Base-by-base conservation (phyloP, 2,329 filamentous ascomycete genomes). In the Madurella mycetomatis region DNA sequence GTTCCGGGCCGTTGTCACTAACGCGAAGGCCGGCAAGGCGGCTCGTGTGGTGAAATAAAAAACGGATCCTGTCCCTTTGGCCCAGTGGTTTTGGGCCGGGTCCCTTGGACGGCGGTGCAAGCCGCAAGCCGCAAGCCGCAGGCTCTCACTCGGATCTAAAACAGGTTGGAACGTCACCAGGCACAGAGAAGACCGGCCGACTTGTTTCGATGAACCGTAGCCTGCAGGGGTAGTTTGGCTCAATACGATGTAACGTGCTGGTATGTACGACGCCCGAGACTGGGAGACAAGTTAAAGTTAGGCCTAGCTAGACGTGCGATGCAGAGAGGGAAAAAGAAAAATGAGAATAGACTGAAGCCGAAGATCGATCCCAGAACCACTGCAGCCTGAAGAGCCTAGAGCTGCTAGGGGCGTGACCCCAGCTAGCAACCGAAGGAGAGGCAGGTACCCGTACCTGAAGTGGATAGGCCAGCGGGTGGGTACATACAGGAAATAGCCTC, bases 11-110 rank as follows among this genome's bases (percentile, higher is more conserved):
- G 58, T 53, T 41, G 58, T 56, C 54, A 51, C 51, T 49, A 44
- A 47, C 49, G 41, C 9, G 34, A 49, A 32, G 17, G 51, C 41
- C 47, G 43, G 37, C 48, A 47, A 40, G 42, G 37, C 47, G 51
- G 53, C 49, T 55, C 39, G 39, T 53, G 53, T 55, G 52, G 41
- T 49, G 47, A 44, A 46, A 49, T 47, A 32, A 47, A 41, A 60
- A 62, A 61, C 59, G 59, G 55, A 46, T 37, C 41, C 34, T 17
- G 50, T 59, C 53, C 53, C 57, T 59, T 65, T 64, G 62, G 60
- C 53, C 56, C 44, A 42, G 41, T 15, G 19, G 37, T 39, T 30
- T 51, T 53, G 49, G 37, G 25, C 25, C 25, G 25, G 25, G 25
- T 47, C 54, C 54, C 49, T 48, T 13, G 34, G 30, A 52, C 40